A percentile compares a stretch with the other conserved stretches of the same genome.
These are phyloP conservation scores for Aureobasidium vineae DNA, from an alignment of 2,329 filamentous ascomycete species.

Conservation along the genomic window DNA sequence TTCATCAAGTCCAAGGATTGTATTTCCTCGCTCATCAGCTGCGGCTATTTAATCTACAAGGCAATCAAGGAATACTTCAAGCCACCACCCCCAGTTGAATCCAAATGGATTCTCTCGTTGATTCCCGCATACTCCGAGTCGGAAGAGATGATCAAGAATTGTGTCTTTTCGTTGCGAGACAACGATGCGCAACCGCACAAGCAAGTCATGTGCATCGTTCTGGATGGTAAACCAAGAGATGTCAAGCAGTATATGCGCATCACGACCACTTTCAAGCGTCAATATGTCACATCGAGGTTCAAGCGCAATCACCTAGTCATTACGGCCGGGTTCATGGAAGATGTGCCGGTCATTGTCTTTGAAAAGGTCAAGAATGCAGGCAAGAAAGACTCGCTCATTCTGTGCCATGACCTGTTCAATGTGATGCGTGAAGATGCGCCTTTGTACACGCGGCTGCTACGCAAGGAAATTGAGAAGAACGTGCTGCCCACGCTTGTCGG, in stretches of 20 bases:
- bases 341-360: constrained; percentile 32
- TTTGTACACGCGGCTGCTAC: constrained; percentile 28
- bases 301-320: constrained; percentile 31
- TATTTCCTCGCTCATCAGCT: constrained; percentile 30
- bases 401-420: constrained; percentile 34
- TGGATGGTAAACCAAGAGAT: constrained; percentile 31
- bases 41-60: constrained; percentile 23
- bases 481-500: constrained; percentile 30
- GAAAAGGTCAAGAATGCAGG: constrained; percentile 32
- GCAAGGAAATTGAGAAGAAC: constrained; percentile 31
- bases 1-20: constrained; percentile 34
- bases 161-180: constrained; percentile 31
- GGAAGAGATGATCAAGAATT: constrained; percentile 33
- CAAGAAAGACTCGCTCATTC: constrained; percentile 33
- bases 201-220: constrained; percentile 33
- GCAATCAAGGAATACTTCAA: constrained; percentile 26
- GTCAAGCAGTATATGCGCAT: constrained; percentile 32
- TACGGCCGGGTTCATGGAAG: constrained; percentile 32
- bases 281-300: constrained; percentile 31
- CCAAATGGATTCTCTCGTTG: constrained; percentile 32
- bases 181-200: constrained; percentile 32
- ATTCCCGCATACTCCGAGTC: constrained; percentile 33
- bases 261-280: constrained; percentile 28
- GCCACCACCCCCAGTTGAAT: constrained; percentile 27
- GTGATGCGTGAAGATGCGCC: constrained; percentile 30